These are phyloP conservation scores for Endocalyx cinctus DNA, from an alignment of 2,329 filamentous ascomycete species.

Conservation along the genomic window DNA sequence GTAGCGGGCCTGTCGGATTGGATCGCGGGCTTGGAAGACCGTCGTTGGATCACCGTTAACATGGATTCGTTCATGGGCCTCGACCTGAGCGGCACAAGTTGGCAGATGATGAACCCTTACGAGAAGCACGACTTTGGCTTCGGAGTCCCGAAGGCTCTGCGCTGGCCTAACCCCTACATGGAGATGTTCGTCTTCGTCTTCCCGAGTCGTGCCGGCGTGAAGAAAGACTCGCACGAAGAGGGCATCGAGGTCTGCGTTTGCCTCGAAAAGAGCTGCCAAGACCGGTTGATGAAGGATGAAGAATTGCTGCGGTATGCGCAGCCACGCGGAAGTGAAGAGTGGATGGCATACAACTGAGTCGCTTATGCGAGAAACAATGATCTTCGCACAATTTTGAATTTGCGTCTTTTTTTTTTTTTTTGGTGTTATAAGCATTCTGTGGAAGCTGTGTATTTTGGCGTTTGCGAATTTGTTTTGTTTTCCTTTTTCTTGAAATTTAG, in stretches of 20 bases:
- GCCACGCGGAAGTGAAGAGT: conserved; percentile 3
- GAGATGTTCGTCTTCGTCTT: conserved; percentile 17
- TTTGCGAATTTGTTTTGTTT: too few relatives aligned
- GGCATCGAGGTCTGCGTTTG: conserved; percentile 17
- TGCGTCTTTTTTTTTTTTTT: too few relatives aligned
- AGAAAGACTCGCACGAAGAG: conserved; percentile 9
- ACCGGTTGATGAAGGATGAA: conserved; percentile 14
- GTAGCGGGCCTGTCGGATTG: conserved; percentile 17
- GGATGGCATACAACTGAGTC: background rate
- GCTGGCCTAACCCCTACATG: conserved; percentile 14
- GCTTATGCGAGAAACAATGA: too few relatives aligned
- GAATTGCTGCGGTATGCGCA: conserved; percentile 9
- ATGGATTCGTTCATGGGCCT: conserved; percentile 20
- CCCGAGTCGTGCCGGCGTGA: conserved; percentile 11
- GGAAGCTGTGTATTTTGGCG: too few relatives aligned
- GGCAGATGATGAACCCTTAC: conserved; percentile 21
- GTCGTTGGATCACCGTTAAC: conserved; percentile 16
- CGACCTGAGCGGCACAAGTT: conserved; percentile 21
- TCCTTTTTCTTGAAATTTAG: too few relatives aligned
- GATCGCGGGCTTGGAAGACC: conserved; percentile 18
- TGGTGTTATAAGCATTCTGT: too few relatives aligned
- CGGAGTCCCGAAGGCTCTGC: conserved; percentile 13
- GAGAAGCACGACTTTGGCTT: conserved; percentile 26
- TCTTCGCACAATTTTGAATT: too few relatives aligned
- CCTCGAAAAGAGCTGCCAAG: conserved; percentile 11